These are phyloP conservation scores for Yamadazyma sp. DNA, from an alignment of 805 yeast species.

Conservation along the genomic window DNA sequence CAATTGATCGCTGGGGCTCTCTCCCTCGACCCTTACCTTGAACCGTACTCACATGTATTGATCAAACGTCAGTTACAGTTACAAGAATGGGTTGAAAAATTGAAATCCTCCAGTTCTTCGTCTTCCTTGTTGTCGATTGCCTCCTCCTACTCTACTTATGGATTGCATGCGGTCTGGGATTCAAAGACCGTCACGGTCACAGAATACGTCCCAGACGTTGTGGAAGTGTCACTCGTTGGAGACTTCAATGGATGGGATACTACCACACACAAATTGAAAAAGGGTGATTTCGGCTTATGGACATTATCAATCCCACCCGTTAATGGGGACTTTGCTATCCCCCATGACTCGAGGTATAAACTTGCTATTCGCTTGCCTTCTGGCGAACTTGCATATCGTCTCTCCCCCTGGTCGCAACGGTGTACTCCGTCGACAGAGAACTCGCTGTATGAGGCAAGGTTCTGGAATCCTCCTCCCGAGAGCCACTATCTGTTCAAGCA, in stretches of 20 bases:
- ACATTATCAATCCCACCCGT: constrained; percentile 56
- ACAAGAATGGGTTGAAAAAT: constrained; percentile 56
- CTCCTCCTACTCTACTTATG: constrained; percentile 71
- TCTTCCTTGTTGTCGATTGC: constrained; percentile 62
- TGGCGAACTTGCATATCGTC: constrained; percentile 72
- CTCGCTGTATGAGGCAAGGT: constrained; percentile 75
- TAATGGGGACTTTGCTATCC: constrained; percentile 61
- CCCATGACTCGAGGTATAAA: constrained; percentile 79
- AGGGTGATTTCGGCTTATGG: constrained; percentile 72
- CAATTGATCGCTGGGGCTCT: constrained; percentile 57
- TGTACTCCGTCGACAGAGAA: constrained; percentile 69
- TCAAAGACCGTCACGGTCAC: constrained; percentile 59
- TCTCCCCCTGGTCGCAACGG: constrained; percentile 87
- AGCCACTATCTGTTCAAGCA: constrained; percentile 59
- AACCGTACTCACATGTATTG: constrained; percentile 70
- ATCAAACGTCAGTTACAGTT: constrained; percentile 67
- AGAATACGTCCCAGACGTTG: constrained; percentile 93
- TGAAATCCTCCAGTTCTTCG: constrained; percentile 55
- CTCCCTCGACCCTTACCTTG: constrained; percentile 80
- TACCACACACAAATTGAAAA: constrained; percentile 51
- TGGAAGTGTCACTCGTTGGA: constrained; percentile 74
- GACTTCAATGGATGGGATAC: constrained; percentile 88
- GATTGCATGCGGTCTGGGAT: constrained; percentile 60
- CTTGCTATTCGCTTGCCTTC: constrained; percentile 61
- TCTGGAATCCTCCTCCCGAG: constrained; percentile 75